phyloP scores from a whole-genome alignment of 1,284 basidiomycete species.

The Singerocomus inundabilis region DNA sequence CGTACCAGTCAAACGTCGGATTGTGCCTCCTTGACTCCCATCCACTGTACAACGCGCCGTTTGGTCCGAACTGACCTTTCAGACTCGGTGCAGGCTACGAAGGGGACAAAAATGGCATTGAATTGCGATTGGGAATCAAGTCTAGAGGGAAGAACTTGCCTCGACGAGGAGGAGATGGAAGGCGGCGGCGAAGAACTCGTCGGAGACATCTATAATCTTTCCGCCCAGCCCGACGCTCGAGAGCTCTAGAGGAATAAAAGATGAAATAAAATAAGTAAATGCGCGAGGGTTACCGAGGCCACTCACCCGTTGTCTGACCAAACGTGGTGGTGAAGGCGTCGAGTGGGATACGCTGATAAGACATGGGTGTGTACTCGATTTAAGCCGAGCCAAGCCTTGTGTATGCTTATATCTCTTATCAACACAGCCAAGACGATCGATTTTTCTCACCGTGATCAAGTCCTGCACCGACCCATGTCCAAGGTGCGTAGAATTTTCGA shows the following conservation, averaged over 20 bases:
- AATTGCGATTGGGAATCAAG: background rate
- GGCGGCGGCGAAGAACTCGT: conserved; percentile 95
- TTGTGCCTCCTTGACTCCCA: conserved; percentile 96
- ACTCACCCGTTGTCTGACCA: conserved; percentile 56
- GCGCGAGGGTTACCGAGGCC: background rate
- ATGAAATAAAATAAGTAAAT: background rate
- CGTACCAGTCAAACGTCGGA: conserved; percentile 84
- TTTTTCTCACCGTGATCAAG: background rate
- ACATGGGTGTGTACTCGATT: conserved; percentile 18
- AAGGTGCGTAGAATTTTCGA: too few species aligned
- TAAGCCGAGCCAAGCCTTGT: too few species aligned
- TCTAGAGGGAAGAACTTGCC: conserved; percentile 49
- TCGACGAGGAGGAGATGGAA: conserved; percentile 81
- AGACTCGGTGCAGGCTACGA: conserved; percentile 73
- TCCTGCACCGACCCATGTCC: background rate
- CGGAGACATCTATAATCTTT: conserved; percentile 74
- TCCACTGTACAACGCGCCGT: conserved; percentile 91
- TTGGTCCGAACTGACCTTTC: conserved; percentile 94
- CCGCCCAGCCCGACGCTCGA: conserved; percentile 88
- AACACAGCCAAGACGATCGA: background rate
- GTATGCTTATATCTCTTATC: background rate
- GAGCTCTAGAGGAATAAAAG: conserved; percentile 59
- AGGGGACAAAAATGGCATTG: too few species aligned
- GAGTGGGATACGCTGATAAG: conserved; percentile 16
- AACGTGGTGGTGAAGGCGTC: conserved; percentile 42